Base-by-base conservation (phyloP, 2,329 filamentous ascomycete species). In the Ceratocystis alfenasii region DNA sequence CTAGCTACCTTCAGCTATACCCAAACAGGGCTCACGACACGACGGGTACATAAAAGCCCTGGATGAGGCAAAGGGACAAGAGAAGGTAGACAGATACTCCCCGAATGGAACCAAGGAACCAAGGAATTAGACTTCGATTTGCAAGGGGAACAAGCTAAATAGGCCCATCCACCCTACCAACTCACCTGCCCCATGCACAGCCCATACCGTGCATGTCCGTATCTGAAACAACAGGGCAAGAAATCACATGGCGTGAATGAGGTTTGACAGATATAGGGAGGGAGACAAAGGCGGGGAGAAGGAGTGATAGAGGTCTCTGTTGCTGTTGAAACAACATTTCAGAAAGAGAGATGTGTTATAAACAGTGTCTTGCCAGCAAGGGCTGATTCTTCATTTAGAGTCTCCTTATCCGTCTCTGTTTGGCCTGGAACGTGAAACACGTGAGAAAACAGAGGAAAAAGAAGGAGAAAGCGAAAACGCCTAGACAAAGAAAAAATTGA, bases 231-330 rank as follows among this genome's bases (percentile, higher is more conserved):
- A 12, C 1, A 30, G 30, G 22, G n/a, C 53, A 28, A 15, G 22
- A 57, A n/a, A 55, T 55, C 50, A 55, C 50, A 57, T 57, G 25
- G 20, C 25, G 30, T 57, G 48, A 41, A 41, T 41, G 36, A 41
- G 48, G 48, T n/a, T 50, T 50, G 53, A 57, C 53, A 57, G 53
- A 57, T 30, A 22, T 15, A 30, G 53, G 53, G 53, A 57, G 20
- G 22, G 50, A 53, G 48, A n/a, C 48, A n/a, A 22, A 10, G 48
- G 22, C 7, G 48, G 48, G 22, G 48, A 22, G 48, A 12, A 3
- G n/a, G 46, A 3, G n/a, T n/a, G 22, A 25, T 25, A 25, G 22
- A 22, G 20, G 17, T 10, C 17, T 55, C 20, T 55, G 50, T 22
- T 55, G 46, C 46, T 48, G 46, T 48, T 48, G 46, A 48, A 22